Evolutionary conservation across 805 yeast species (phyloP).

Genomic region (Monosporozyma servazzii): DNA sequence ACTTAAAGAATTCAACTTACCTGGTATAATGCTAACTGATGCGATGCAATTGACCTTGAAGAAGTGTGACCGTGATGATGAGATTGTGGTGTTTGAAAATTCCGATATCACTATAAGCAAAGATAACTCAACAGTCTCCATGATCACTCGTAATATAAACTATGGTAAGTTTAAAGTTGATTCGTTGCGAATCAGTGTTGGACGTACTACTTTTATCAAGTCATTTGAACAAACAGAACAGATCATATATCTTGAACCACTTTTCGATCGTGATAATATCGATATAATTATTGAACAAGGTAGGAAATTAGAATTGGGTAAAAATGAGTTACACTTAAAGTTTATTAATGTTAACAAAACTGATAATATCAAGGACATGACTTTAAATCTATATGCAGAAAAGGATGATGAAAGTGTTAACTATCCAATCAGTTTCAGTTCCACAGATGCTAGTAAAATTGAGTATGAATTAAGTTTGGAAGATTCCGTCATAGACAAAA

Average conservation of each 20-base stretch:
- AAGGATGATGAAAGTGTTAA: background rate
- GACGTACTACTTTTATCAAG: conserved; percentile 21
- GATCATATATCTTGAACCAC: conserved; percentile 10
- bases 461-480: background rate
- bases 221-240: conserved; percentile 10
- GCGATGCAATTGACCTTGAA: conserved; percentile 15
- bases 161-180: conserved; percentile 20
- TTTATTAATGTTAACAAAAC: conserved; percentile 8
- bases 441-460: background rate
- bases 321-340: conserved; percentile 11
- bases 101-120: conserved; percentile 5
- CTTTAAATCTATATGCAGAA: conserved; percentile 3
- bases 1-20: conserved; percentile 13
- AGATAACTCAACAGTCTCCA: conserved; percentile 5
- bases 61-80: conserved; percentile 7
- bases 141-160: conserved; percentile 15
- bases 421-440: conserved; percentile 3
- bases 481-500: background rate
- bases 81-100: conserved; percentile 9
- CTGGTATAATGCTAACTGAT: conserved; percentile 12
- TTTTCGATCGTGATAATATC: conserved; percentile 14
- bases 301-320: conserved; percentile 12
- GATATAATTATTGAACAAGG: conserved; percentile 13
- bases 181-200: conserved; percentile 19
- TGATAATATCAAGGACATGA: background rate